Evolutionary conservation across 805 yeast genomes (phyloP).

Genomic region (Saccharomycopsis vini): DNA sequence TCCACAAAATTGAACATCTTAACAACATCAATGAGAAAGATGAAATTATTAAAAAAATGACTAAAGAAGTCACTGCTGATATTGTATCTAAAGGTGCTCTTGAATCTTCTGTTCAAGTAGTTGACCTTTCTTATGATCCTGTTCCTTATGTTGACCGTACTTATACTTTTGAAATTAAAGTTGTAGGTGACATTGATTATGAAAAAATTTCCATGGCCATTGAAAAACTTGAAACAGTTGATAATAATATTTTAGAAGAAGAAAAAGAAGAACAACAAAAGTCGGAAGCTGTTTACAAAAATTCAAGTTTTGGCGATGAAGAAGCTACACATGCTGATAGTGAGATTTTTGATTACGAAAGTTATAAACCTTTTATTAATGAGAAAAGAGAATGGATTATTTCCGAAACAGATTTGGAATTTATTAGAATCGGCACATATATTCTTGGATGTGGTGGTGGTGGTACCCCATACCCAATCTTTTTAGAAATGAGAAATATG

Average conservation of each 20-base stretch:
- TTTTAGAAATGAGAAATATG: conserved; percentile 28
- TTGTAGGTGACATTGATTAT: conserved; percentile 39
- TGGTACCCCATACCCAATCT: conserved; percentile 37
- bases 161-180: conserved; percentile 30
- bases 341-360: conserved; percentile 23
- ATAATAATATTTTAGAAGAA: neutral
- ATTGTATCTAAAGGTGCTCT: conserved; percentile 26
- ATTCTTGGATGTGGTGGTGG: conserved; percentile 47
- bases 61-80: conserved; percentile 20
- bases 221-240: conserved; percentile 7
- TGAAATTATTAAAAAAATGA: conserved; percentile 20
- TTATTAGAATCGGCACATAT: conserved; percentile 36
- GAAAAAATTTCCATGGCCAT: conserved; percentile 17
- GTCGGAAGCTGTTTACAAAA: conserved; percentile 13
- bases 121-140: conserved; percentile 25
- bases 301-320: conserved; percentile 7
- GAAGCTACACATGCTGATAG: conserved; percentile 5
- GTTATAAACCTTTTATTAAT: conserved; percentile 28
- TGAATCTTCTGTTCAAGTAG: conserved; percentile 22
- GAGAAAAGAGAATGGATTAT: conserved; percentile 31
- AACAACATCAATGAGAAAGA: conserved; percentile 16
- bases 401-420: conserved; percentile 33
- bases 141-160: conserved; percentile 29
- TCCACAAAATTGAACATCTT: conserved; percentile 18
- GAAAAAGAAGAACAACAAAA: conserved; percentile 3